Percentiles rank a stretch among this genome's conserved stretches.
Conservation (phyloP, 169 alveolate genomes). For the Cryptosporidium andersoni region DNA sequence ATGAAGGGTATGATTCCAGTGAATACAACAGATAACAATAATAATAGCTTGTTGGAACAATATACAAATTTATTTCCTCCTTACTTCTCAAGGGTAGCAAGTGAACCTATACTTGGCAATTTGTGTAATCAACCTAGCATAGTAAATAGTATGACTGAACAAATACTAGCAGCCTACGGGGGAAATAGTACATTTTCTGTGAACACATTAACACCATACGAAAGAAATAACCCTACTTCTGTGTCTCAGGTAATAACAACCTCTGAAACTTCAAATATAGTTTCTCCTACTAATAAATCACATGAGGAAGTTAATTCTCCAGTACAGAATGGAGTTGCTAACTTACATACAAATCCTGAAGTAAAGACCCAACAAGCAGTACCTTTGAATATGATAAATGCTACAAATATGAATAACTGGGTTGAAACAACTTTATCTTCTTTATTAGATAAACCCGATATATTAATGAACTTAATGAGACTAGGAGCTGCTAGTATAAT, state of each 20-base stretch:
- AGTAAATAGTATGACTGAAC: constrained; percentile 13
- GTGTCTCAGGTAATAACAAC: too few relatives aligned
- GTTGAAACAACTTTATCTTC: constrained; percentile 58
- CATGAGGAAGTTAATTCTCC: too few relatives aligned
- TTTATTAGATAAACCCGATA: constrained; percentile 55
- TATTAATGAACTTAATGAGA: constrained; percentile 64
- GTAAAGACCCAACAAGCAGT: constrained; percentile 6
- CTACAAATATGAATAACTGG: constrained; percentile 41
- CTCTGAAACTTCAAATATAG: too few relatives aligned
- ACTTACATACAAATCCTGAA: too few relatives aligned
- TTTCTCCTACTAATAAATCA: too few relatives aligned
- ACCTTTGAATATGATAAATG: constrained; percentile 26
- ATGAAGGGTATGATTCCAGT: constrained; percentile 18
- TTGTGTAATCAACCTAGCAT: neutral
- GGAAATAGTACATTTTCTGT: neutral
- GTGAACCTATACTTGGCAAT: constrained; percentile 15
- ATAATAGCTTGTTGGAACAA: constrained; percentile 39
- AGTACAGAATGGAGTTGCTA: too few relatives aligned
- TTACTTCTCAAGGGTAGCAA: constrained; percentile 33
- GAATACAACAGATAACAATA: constrained; percentile 12
- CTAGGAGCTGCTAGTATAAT: constrained; percentile 66
- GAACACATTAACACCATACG: too few relatives aligned
- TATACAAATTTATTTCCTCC: constrained; percentile 41
- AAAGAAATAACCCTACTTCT: too few relatives aligned
- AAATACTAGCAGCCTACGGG: constrained; percentile 10